Base-by-base conservation (phyloP, 2,329 filamentous ascomycete species). In the Cladosporium austrohemisphaericum region DNA sequence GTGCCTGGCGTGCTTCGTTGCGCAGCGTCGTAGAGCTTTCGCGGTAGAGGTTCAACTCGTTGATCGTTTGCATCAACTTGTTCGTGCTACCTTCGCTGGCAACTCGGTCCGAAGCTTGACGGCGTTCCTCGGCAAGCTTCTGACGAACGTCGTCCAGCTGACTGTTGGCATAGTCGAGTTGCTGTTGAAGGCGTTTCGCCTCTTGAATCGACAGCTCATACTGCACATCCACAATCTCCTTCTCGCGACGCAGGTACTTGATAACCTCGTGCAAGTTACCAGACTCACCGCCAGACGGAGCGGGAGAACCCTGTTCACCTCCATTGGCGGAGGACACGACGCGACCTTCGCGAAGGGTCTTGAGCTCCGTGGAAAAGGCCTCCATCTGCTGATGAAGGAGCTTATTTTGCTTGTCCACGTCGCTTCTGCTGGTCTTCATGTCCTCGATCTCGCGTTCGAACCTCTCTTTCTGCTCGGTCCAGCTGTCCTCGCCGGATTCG, bases 201-300 rank as follows among this genome's bases (percentile, higher is more conserved):
- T 98, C 93, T 60, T 95, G 88, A 0, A 84, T 78, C 60, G 92
- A 91, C 36, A 97, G 76, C 59, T 96, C 91, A 60, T 90, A 87
- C 63, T 97, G 92, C n/a, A 96, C 88, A 60, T 98, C 92, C 7
- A 96, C 79, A 57, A 98, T 97, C 65, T 97, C 93, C 74, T 97
- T 98, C 71, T 98, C 94, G 33, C 89, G 86, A 37, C 92, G 85
- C 53, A 98, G 75, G 67, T 93, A 98, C 54, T 81, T 86, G 70
- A 95, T 94, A 50, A 98, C 81, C 62, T 97, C 92, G 54, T 93
- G 86, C 8, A 95, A 79, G 46, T 87, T 88, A 57, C 89, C 87
- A 8, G 84, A 10, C 73, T 53, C 51, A 29, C 54, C 11, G 28
- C 56, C 50, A 14, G 52, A 44, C 14, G 51, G 41, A 10, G 53